Evolutionary conservation across 805 yeast species (phyloP).

Genomic region (Cyberlindnera americana): DNA sequence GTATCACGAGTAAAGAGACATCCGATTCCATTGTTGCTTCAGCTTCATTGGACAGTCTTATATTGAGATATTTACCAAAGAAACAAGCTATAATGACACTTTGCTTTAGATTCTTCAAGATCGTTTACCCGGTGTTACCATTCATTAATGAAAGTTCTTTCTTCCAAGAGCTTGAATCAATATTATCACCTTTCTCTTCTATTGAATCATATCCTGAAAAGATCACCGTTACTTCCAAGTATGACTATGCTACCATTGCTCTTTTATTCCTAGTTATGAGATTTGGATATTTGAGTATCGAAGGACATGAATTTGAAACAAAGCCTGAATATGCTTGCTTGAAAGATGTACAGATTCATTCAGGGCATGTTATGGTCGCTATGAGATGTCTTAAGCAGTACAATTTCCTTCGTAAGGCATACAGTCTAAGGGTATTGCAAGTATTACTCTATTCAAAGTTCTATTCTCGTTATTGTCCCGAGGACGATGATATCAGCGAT

Average conservation of each 20-base stretch:
- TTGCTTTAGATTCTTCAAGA: conserved; percentile 24
- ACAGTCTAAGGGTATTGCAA: conserved; percentile 47
- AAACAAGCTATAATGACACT: conserved; percentile 16
- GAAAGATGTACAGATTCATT: conserved; percentile 12
- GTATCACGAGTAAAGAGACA: conserved; percentile 5
- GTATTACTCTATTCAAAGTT: conserved; percentile 46
- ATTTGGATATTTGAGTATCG: conserved; percentile 20
- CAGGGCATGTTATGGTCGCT: conserved; percentile 13
- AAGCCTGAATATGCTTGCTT: conserved; percentile 11
- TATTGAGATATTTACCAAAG: conserved; percentile 19
- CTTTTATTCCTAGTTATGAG: conserved; percentile 22
- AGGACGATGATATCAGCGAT: conserved; percentile 53
- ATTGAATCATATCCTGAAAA: conserved; percentile 4
- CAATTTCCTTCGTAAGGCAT: conserved; percentile 42
- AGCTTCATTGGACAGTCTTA: conserved; percentile 9
- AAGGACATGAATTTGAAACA: conserved; percentile 14
- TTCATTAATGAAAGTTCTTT: conserved; percentile 23
- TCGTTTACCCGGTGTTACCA: conserved; percentile 26
- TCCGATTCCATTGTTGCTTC: neutral
- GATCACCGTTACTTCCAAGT: conserved; percentile 15
- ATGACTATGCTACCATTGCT: conserved; percentile 24
- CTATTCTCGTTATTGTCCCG: conserved; percentile 49
- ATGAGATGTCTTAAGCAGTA: conserved; percentile 47
- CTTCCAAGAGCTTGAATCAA: conserved; percentile 17
- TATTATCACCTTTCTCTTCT: conserved; percentile 11